Evolutionary conservation across 2,329 filamentous ascomycete genomes (phyloP), one percentile per base, ranked within the genome.

Genomic region (Grosmannia penicillata): DNA sequence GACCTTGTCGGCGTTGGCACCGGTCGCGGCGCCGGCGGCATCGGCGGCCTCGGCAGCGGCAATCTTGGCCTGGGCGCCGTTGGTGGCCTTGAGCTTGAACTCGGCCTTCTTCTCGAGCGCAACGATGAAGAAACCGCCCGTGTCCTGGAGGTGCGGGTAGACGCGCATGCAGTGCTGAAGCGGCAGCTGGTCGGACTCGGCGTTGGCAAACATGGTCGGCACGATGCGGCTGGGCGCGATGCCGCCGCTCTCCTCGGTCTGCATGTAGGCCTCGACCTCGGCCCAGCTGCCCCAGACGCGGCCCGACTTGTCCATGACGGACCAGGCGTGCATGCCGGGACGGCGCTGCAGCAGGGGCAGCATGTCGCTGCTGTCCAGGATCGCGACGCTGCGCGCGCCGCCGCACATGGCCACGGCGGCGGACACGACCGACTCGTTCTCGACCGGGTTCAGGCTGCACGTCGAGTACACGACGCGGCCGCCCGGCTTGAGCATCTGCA

Each of bases 361-460:
- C 53, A 81, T 68, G 47, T 82, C 70, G 53, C 76, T 81, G 60
- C 82, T 91, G 57, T 95, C 85, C 40, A 96, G 58, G 32, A 98
- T 78, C 47, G 81, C 72, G 36, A 98, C 81, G 53, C 87, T 91
- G 13, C 71, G 68, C 4, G 74, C 60, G 4, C 91, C 91, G 45
- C 91, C 91, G 52, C 87, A 96, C 40, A 87, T 74, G 49, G 86
- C 81, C 49, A 98, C 87, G 10, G 91, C 91, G 21, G 81, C 79
- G 1, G 83, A 77, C 43, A 98, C 67, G 14, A 96, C 86, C 7
- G 91, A 80, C 61, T 98, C 91, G 53, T 98, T 94, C 65, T 98
- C 91, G 22, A 96, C 76, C 0, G 91, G 91, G 61, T 98, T 98
- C 82, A 98, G 85, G 58, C 86, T 95, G 69, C 91, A 98, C 17